Conservation (phyloP, 148 eudicot genomes). For the Cornus florida region DNA sequence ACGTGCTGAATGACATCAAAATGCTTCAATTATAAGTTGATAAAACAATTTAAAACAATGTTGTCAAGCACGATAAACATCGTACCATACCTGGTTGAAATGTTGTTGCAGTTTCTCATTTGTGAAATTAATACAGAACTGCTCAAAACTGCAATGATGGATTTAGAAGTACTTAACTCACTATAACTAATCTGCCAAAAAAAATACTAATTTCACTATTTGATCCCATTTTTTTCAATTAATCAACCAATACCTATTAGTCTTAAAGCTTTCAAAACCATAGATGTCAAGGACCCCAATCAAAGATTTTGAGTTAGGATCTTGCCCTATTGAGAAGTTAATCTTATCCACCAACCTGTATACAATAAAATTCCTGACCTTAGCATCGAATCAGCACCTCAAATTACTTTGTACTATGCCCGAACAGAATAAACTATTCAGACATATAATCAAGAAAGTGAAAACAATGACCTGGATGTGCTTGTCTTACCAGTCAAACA, state of each 20-base stretch:
- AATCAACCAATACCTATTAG: conserved; percentile 63
- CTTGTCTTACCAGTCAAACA: conserved; percentile 76
- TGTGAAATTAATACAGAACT: conserved; percentile 96
- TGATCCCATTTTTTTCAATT: neutral
- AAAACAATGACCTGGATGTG: neutral
- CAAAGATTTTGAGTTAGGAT: conserved; percentile 76
- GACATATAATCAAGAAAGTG: neutral
- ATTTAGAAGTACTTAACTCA: neutral
- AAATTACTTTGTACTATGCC: neutral
- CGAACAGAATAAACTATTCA: neutral
- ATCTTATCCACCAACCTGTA: conserved; percentile 93
- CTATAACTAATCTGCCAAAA: conserved; percentile 8
- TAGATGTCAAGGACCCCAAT: conserved; percentile 99
- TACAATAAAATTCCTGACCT: conserved; percentile 16
- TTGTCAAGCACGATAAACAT: no score
- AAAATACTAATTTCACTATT: neutral
- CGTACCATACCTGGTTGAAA: conserved; percentile 93
- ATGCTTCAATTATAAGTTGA: conserved; percentile 12
- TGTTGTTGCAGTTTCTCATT: conserved; percentile 99
- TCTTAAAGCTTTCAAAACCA: conserved; percentile 97
- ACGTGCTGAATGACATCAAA: conserved; percentile 71
- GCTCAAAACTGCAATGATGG: conserved; percentile 78
- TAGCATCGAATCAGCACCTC: conserved; percentile 13
- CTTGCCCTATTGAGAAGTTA: conserved; percentile 94
- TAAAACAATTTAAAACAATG: neutral